Percentiles rank a stretch among this genome's conserved stretches.
Conservation (phyloP, 2,329 filamentous ascomycete species). For the Westerdykella sp. region DNA sequence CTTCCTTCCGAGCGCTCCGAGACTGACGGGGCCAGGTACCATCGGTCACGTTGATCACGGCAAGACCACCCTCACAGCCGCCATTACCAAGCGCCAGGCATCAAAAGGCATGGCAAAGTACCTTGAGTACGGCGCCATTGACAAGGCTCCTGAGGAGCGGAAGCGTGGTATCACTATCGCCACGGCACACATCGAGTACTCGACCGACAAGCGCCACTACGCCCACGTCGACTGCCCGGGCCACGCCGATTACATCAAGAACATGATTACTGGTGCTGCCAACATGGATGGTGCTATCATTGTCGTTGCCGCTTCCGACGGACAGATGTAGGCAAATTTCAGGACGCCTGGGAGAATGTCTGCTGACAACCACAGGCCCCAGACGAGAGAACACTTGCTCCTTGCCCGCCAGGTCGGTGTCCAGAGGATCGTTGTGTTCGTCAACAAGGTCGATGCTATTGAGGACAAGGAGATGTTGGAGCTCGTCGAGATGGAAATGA, state of each 20-base stretch:
- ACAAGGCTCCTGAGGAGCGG: conserved; percentile 98
- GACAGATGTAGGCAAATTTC: conserved; percentile 67
- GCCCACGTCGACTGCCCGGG: conserved; percentile 99
- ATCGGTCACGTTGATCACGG: conserved; percentile 99
- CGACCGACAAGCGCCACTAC: conserved; percentile 91
- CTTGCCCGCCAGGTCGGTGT: conserved; percentile 98
- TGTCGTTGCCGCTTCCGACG: conserved; percentile 95
- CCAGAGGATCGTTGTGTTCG: conserved; percentile 96
- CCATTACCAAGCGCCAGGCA: conserved; percentile 96
- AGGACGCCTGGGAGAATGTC: neutral
- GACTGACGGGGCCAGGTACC: conserved; percentile 56
- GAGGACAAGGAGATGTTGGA: conserved; percentile 99
- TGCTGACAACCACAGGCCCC: conserved; percentile 53
- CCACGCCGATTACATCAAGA: conserved; percentile 99
- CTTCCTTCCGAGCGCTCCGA: neutral
- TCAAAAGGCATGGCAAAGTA: conserved; percentile 91
- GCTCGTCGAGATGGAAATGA: conserved; percentile 99
- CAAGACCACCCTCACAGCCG: conserved; percentile 98
- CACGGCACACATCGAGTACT: conserved; percentile 96
- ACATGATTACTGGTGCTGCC: conserved; percentile 99
- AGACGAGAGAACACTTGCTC: conserved; percentile 96
- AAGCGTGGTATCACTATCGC: conserved; percentile 99
- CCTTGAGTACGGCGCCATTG: conserved; percentile 95
- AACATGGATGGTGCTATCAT: conserved; percentile 99
- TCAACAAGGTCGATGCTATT: conserved; percentile 98